Base-by-base conservation (phyloP, 257 asterid species). In the Capsicum chinense region DNA sequence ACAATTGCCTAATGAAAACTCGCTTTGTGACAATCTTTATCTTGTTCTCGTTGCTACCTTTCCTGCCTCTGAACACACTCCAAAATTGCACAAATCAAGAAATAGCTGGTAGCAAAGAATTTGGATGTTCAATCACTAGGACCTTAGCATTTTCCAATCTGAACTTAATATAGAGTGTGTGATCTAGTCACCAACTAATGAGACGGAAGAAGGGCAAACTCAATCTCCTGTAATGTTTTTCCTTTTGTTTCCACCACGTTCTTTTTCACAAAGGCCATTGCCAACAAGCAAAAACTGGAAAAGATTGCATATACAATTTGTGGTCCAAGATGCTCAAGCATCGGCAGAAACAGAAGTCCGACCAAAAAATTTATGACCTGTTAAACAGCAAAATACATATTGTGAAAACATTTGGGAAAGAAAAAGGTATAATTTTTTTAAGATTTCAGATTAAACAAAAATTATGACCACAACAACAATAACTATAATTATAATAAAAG, bases 221-320 rank as follows among this genome's bases (percentile, higher is more conserved):
- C 99, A 47, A 95, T 93, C 87, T 95, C 99, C 89, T 95, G 98
- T 70, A 95, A 90, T 0, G 97, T 91, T 88, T 91, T 94, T 76
- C 99, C 99, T 89, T 95, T 94, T 35, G 99, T 95, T 90, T 95
- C 98, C 63, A 95, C 86, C 56, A 94, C 95, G 57, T 90, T 89
- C 83, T 84, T 91, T 90, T 89, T 87, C 85, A 94, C 98, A 67
- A 93, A 91, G 67, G 67, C 83, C 60, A 83, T 92, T 0, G 90
- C 94, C 12, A 88, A 83, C 88, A 90, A 84, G 89, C 99, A 95
- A 79, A 92, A 89, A 37, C 85, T 21, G 42, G 87, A 94, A 84
- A 95, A 95, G 80, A 86, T 81, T 67, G 95, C 17, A 88, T 95
- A 94, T 84, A 95, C 73, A 73, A 91, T 83, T 89, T 92, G 92